phyloP scores from a whole-genome alignment of 495 filamentous ascomycete species.

The Annulohypoxylon moriforme region DNA sequence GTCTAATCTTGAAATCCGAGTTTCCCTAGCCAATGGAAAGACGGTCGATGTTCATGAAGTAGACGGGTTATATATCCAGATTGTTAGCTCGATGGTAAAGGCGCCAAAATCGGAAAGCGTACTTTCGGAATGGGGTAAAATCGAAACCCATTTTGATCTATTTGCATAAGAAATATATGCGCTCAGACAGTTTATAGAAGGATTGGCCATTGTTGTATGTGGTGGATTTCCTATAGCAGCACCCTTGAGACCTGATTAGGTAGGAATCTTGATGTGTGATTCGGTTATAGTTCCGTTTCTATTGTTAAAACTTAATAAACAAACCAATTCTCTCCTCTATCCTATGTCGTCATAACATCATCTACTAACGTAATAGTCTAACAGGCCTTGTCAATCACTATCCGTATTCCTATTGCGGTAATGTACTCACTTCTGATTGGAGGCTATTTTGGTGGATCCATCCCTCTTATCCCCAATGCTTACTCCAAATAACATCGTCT shows the following conservation, averaged over 20 bases:
- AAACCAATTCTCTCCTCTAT: not conserved
- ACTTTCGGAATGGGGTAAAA: constrained; percentile 58
- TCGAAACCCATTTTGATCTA: constrained; percentile 45
- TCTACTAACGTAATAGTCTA: not conserved
- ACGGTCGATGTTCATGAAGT: constrained; percentile 41
- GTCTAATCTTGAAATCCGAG: constrained; percentile 53
- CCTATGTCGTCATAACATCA: not conserved
- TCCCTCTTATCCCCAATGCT: no score
- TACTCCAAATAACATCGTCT: not conserved
- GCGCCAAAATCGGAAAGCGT: constrained; percentile 51
- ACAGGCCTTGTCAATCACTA: not conserved
- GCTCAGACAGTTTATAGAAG: constrained; percentile 10
- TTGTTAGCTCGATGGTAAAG: constrained; percentile 57
- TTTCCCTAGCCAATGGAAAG: constrained; percentile 50
- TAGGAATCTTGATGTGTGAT: constrained; percentile 32
- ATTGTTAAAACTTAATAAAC: constrained; percentile 34
- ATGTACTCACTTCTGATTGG: constrained; percentile 34
- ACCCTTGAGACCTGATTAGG: constrained; percentile 28
- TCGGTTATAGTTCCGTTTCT: constrained; percentile 20
- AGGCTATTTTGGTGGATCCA: not conserved
- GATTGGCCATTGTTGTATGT: constrained; percentile 36
- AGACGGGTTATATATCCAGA: constrained; percentile 49
- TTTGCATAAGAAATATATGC: constrained; percentile 33
- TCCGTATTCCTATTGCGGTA: constrained; percentile 25
- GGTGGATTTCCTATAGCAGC: constrained; percentile 42